Conservation (phyloP, 768 basidiomycete genomes). For the Suillus tomentosus region DNA sequence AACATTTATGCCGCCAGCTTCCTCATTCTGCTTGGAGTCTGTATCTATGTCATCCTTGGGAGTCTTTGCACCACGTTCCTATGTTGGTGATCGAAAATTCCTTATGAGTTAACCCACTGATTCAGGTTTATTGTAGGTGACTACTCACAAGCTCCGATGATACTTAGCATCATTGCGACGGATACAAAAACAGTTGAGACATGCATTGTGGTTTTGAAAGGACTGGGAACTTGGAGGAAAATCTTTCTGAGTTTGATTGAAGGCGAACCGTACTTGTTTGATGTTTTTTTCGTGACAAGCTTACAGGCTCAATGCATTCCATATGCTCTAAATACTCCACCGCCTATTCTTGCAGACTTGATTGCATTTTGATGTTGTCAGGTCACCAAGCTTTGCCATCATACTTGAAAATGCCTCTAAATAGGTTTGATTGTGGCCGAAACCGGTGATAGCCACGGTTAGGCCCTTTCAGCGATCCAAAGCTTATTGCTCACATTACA, state of each 20-base stretch:
- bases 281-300: background rate
- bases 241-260: background rate
- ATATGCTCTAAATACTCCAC: background rate
- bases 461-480: background rate
- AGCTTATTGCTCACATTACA: background rate
- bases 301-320: background rate
- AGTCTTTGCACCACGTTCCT: slow-evolving; percentile 38
- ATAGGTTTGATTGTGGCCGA: background rate
- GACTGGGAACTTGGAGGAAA: background rate
- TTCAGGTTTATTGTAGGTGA: slow-evolving; percentile 22
- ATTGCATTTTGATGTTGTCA: background rate
- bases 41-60: slow-evolving; percentile 38
- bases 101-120: background rate
- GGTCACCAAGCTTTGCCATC: background rate
- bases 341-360: background rate
- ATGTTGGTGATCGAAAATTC: slow-evolving; percentile 19
- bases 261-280: background rate
- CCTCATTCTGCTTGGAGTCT: slow-evolving; percentile 43
- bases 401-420: background rate
- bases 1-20: slow-evolving; percentile 40
- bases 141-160: slow-evolving; percentile 24
- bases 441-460: background rate
- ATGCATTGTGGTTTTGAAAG: background rate
- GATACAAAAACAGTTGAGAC: background rate
- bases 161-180: background rate